Base-by-base conservation (phyloP, 192 early-diverging fungal species). In the Backusella morwellensis region DNA sequence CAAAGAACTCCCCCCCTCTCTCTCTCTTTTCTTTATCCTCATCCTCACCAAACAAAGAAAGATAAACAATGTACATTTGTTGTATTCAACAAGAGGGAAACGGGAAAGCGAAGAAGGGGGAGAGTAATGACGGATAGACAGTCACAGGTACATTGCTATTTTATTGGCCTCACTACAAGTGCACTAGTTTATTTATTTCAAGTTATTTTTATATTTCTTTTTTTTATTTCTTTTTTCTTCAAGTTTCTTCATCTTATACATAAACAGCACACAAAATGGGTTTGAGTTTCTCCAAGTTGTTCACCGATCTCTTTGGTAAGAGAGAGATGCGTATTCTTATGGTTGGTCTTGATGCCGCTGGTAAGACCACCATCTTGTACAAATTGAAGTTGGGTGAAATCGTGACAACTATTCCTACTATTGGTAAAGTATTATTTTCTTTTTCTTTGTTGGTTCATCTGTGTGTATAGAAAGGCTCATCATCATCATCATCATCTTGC, bases 361-460 rank as follows among this genome's bases (percentile, higher is more conserved):
- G 95, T 81, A 99, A 99, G 86, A 99, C 97, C 80, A 99, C 97
- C 86, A 97, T 99, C 80, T 88, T 99, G 81, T 99, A 98, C 89
- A 97, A 96, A 89, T 93, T 99, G 75, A 97, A 97, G 90, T 88
- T 99, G 35, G 97, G 97, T 75, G 96, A 99, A 88, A 95, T 98
- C 78, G 97, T 99, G 78, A 98, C 97, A 68, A 99, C 97, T 73
- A 97, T 99, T 81, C 97, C 97, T 67, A 99, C 97, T 81, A 98
- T 99, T 81, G 95, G 95, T 95, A 85, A 87, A 87, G 74, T 75
- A 36, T 36, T 35, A 32, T 23, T 50, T 73, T 47, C 6, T 32
- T 41, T 41, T 32, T 32, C 32, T 32, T 32, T 32, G 32, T 32
- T 42, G 35, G 36, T 41, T 40, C 35, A 42, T 40, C 35, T 40